Evolutionary conservation across 2,329 filamentous ascomycete species (phyloP).

Genomic region (Penicillium sp.): DNA sequence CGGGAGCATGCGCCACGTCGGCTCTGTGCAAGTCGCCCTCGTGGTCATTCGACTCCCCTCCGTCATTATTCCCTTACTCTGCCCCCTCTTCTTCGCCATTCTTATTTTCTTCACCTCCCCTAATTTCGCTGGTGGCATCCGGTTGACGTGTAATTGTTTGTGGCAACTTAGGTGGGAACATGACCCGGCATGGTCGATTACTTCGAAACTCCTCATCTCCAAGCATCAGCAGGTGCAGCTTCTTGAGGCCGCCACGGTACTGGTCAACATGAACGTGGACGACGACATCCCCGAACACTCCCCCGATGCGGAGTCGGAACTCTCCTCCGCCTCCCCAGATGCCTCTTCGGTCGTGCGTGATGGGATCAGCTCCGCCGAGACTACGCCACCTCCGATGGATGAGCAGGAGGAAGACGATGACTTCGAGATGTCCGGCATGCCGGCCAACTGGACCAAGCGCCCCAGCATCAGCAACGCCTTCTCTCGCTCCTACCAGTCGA

Average conservation of each 20-base stretch:
- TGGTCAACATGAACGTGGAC: constrained; percentile 84
- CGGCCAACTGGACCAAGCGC: constrained; percentile 61
- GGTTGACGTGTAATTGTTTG: constrained; percentile 50
- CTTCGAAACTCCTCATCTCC: constrained; percentile 96
- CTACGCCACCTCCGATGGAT: constrained; percentile 82
- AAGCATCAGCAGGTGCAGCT: constrained; percentile 99
- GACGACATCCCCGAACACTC: constrained; percentile 67
- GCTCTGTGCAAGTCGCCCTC: constrained; percentile 48
- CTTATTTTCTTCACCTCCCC: constrained; percentile 35
- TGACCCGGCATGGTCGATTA: constrained; percentile 96
- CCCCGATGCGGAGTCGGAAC: constrained; percentile 75
- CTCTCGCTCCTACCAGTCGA: constrained; percentile 83
- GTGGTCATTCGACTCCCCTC: constrained; percentile 42
- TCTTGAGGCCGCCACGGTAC: constrained; percentile 93
- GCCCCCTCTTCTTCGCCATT: constrained; percentile 29
- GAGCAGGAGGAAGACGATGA: constrained; percentile 59
- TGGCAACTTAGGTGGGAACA: constrained; percentile 86
- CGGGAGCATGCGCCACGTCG: constrained; percentile 49
- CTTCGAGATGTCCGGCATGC: constrained; percentile 54
- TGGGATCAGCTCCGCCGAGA: constrained; percentile 83
- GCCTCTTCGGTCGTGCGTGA: constrained; percentile 79
- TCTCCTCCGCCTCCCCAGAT: constrained; percentile 80
- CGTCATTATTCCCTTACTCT: constrained; percentile 18
- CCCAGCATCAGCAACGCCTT: constrained; percentile 61
- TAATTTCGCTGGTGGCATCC: constrained; percentile 34